phyloP scores from a whole-genome alignment of 1,139 yeast species.

The Suhomyces ambrosiae region DNA sequence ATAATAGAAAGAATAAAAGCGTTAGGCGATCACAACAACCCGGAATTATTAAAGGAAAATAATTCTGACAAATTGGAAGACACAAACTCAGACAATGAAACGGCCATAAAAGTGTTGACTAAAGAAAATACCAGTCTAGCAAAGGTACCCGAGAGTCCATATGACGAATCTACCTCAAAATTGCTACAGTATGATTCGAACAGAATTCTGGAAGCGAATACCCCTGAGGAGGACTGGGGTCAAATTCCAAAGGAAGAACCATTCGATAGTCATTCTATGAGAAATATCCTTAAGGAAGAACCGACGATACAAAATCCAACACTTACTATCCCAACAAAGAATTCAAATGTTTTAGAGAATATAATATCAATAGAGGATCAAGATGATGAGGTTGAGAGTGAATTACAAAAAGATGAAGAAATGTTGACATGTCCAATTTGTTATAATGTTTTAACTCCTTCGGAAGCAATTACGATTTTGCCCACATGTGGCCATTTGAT shows the following conservation, averaged over 20 bases:
- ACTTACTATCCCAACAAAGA: too few species aligned
- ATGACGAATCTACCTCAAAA: too few species aligned
- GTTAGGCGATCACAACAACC: conserved; percentile 13
- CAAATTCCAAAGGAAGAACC: not conserved
- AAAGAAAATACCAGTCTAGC: too few species aligned
- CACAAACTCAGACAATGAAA: too few species aligned
- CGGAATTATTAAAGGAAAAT: conserved; percentile 19
- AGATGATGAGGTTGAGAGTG: conserved; percentile 21
- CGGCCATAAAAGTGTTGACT: not conserved
- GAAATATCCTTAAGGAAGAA: too few species aligned
- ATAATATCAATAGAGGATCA: conserved; percentile 10
- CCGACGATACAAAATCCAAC: not conserved
- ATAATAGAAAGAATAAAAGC: conserved; percentile 20
- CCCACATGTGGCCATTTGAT: conserved; percentile 71
- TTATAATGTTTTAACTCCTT: conserved; percentile 56
- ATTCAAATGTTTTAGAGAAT: not conserved
- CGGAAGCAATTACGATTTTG: conserved; percentile 44
- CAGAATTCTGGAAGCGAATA: too few species aligned
- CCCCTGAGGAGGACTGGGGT: too few species aligned
- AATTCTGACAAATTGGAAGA: conserved; percentile 16
- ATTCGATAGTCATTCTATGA: too few species aligned
- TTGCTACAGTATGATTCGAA: too few species aligned
- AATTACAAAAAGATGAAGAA: conserved; percentile 13
- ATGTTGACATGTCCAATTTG: conserved; percentile 68
- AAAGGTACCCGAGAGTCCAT: too few species aligned